A percentile compares a stretch with the other conserved stretches of the same genome.
These are phyloP conservation scores for Encephalitozoon hellem DNA, from an alignment of 371 early-diverging fungal species.

Conservation along the genomic window DNA sequence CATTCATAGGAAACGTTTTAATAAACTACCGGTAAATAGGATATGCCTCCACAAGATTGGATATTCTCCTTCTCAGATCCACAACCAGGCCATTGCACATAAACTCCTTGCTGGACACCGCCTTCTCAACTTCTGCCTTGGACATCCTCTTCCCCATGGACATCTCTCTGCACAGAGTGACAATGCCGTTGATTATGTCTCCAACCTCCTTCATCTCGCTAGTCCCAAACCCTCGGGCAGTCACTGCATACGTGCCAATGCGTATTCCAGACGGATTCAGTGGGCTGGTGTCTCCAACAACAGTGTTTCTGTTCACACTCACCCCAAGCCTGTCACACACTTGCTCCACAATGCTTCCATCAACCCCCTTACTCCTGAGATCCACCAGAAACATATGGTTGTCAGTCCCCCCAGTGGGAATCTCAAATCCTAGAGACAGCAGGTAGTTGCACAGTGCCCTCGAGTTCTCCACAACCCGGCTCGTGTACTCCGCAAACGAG, in stretches of 20 bases:
- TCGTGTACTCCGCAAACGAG: constrained; percentile 77
- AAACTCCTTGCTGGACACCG: neutral
- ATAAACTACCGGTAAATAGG: neutral
- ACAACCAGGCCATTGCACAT: neutral
- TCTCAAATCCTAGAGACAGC: constrained; percentile 66
- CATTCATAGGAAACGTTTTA: neutral
- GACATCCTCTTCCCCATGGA: constrained; percentile 27
- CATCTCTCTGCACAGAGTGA: constrained; percentile 73
- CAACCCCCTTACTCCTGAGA: neutral
- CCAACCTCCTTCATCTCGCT: constrained; percentile 73
- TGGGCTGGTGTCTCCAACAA: constrained; percentile 84
- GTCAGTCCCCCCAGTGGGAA: constrained; percentile 78
- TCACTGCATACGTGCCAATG: constrained; percentile 83
- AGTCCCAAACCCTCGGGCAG: constrained; percentile 77
- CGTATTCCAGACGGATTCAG: constrained; percentile 86
- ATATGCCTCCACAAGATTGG: neutral
- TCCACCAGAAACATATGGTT: constrained; percentile 60
- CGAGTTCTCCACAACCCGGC: constrained; percentile 75
- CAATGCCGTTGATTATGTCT: constrained; percentile 73
- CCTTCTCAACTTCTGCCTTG: neutral
- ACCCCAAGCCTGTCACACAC: constrained; percentile 83
- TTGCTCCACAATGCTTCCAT: constrained; percentile 61
- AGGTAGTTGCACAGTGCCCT: constrained; percentile 73
- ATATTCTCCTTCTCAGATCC: neutral
- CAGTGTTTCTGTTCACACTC: constrained; percentile 93